phyloP scores from a whole-genome alignment of 805 yeast species.

The Saturnispora mendoncae region DNA sequence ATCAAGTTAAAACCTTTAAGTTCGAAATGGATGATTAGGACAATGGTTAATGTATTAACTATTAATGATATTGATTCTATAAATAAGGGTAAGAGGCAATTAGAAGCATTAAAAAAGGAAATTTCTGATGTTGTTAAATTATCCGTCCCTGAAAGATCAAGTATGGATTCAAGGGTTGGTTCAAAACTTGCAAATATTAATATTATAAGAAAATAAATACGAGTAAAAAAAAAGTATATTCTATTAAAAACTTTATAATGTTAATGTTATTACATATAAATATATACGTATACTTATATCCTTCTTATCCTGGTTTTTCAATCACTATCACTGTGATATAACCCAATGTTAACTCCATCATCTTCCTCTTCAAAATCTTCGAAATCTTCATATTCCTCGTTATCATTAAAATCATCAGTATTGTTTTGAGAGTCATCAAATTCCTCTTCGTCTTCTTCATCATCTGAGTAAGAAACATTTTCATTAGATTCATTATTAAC shows the following conservation, averaged over 20 bases:
- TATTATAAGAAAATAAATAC: neutral
- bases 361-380: conserved; percentile 15
- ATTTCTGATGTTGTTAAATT: conserved; percentile 60
- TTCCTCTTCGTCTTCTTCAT: conserved; percentile 14
- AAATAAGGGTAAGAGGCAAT: conserved; percentile 53
- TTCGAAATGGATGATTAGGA: conserved; percentile 38
- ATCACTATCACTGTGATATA: conserved; percentile 10
- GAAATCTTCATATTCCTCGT: conserved; percentile 21
- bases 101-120: conserved; percentile 54
- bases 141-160: conserved; percentile 65
- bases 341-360: conserved; percentile 15
- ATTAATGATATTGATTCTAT: conserved; percentile 70
- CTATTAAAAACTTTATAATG: neutral
- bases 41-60: conserved; percentile 60
- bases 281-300: too few species aligned
- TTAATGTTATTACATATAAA: too few species aligned
- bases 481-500: conserved; percentile 11
- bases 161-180: conserved; percentile 68
- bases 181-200: conserved; percentile 15
- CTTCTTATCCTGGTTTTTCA: neutral
- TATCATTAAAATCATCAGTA: too few species aligned
- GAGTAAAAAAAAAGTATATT: neutral
- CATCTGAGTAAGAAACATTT: too few species aligned
- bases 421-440: neutral
- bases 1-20: conserved; percentile 10